phyloP scores from a whole-genome alignment of 768 basidiomycete genomes.

The Daedalea quercina region DNA sequence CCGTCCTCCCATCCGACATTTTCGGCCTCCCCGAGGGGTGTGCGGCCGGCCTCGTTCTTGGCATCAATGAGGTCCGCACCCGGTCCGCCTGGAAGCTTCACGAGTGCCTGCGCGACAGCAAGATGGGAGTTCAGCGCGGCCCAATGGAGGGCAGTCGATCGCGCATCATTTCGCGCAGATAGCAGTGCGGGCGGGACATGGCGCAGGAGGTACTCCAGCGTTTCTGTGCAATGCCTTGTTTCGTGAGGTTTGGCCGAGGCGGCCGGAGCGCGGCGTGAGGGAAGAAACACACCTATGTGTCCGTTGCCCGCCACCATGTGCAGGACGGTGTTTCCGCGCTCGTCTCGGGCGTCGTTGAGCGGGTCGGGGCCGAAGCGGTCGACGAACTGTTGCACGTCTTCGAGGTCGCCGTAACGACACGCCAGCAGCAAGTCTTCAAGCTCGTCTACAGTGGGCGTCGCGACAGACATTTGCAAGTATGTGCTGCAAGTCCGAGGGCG shows the following conservation, averaged over 20 bases:
- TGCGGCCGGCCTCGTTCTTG: conserved; percentile 65
- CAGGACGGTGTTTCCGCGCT: conserved; percentile 70
- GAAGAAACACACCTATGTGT: conserved; percentile 58
- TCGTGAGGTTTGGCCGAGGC: conserved; percentile 28
- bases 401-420: conserved; percentile 83
- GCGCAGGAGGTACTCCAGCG: conserved; percentile 70
- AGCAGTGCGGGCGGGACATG: conserved; percentile 47
- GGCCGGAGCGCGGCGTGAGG: neutral
- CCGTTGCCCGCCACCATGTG: conserved; percentile 92
- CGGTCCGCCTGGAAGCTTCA: conserved; percentile 49
- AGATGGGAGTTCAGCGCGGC: conserved; percentile 83
- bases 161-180: conserved; percentile 55
- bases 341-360: conserved; percentile 53
- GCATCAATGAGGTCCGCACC: conserved; percentile 68
- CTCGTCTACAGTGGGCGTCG: conserved; percentile 26
- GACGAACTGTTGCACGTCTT: conserved; percentile 67
- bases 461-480: conserved; percentile 5
- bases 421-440: conserved; percentile 76
- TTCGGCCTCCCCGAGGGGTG: conserved; percentile 81
- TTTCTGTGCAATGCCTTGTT: conserved; percentile 52
- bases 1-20: conserved; percentile 78
- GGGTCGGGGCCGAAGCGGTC: conserved; percentile 45
- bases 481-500: no score
- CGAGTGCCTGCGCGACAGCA: conserved; percentile 47
- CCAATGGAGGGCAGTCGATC: conserved; percentile 90